Evolutionary conservation across 148 eudicot genomes (phyloP), one percentile per base, ranked within the genome.

Genomic region (Limonium bicolor): DNA sequence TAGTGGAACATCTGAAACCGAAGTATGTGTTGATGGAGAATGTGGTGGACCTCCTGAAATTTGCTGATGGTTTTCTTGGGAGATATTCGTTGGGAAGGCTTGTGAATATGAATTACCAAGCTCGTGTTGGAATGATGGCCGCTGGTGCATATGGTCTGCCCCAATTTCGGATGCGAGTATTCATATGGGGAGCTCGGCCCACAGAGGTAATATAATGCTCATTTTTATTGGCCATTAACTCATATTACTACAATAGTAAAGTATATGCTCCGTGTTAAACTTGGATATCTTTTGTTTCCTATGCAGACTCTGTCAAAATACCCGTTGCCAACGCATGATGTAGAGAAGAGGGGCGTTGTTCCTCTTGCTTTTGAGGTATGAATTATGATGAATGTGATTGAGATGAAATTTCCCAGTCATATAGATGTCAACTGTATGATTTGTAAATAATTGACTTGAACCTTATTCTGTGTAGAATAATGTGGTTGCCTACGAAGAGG

Each of bases 111-210:
- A 66, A 68, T 29, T 85, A 85, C 36, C 95, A 85, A 57, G 63
- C 80, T 0, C 27, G 95, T 7, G 29, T 85, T 60, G 95, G 95
- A 1, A 61, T 85, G 70, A 67, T 85, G 95, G 90, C 86, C 0
- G 95, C 86, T 0, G 95, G 95, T 22, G 67, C 71, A 11, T 85
- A 77, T 50, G 95, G 95, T 4, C 69, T 85, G 6, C 90, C 95
- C 0, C 92, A 85, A 35, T 85, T 80, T 42, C 68, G 95, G 0
- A 71, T 80, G 86, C 77, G 95, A 1, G 66, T 71, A 6, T 80
- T 85, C 36, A 21, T 85, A 41, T 85, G 95, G 92, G 95, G 80
- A 34, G 86, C 90, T 4, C 50, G 43, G 13, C 73, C 77, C 4
- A 45, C 67, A 5, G 69, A 77, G 95, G 92, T 80, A 42, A 51